Conservation (phyloP, 352 stramenopile genomes). For the Globisporangium paddicum region DNA sequence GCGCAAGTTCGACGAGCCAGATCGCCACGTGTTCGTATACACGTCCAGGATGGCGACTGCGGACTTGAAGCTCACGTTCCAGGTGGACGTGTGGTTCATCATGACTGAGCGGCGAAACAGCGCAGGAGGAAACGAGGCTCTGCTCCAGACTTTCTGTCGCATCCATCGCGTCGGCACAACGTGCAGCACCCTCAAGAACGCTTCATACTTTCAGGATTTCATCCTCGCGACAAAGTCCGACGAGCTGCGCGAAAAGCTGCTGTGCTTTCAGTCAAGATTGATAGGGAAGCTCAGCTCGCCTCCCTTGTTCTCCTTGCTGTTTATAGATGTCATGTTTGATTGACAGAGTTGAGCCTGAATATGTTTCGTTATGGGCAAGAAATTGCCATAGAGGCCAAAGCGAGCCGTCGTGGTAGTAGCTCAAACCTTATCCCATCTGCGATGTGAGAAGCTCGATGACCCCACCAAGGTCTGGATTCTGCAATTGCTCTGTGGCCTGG, state of each 20-base stretch:
- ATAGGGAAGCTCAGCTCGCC: neutral
- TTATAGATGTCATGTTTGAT: no score
- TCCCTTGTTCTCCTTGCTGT: no score
- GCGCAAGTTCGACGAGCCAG: slow-evolving; percentile 3
- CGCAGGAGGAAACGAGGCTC: neutral
- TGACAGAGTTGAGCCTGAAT: no score
- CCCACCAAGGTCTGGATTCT: no score
- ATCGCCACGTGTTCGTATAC: neutral
- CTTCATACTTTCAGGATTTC: slow-evolving; percentile 2
- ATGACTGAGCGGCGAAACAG: neutral
- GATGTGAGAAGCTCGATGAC: no score
- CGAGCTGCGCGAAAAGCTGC: neutral
- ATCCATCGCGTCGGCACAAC: neutral
- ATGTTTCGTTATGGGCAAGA: no score
- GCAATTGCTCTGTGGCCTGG: no score
- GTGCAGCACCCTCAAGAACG: neutral
- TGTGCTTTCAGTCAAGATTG: neutral
- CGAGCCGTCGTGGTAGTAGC: no score
- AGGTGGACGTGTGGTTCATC: neutral
- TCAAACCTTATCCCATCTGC: no score
- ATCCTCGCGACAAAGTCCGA: slow-evolving; percentile 1
- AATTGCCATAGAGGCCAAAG: no score
- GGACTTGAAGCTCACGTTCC: neutral
- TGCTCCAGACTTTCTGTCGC: slow-evolving; percentile 1
- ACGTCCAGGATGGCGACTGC: neutral